Conservation (phyloP, 2,329 filamentous ascomycete genomes). For the Madurella fahalii region DNA sequence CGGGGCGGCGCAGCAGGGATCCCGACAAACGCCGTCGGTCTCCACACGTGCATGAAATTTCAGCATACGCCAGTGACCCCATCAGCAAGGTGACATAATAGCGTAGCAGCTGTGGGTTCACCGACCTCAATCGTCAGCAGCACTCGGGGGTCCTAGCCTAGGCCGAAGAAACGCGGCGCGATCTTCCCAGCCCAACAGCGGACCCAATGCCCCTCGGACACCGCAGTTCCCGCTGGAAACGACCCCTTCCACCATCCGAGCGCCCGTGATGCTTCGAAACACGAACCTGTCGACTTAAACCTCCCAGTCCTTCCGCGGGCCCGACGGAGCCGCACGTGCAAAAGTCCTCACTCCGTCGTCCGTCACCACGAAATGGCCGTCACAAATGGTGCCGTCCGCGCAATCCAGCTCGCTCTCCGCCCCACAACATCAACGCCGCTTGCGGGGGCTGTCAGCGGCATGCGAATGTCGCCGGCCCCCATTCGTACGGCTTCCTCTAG, state of each 20-base stretch:
- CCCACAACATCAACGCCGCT: constrained; percentile 6
- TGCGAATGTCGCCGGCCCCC: background rate
- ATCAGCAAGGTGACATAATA: constrained; percentile 16
- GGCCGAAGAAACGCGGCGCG: background rate
- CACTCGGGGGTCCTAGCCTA: background rate
- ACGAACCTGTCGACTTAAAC: constrained; percentile 3
- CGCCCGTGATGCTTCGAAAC: constrained; percentile 13
- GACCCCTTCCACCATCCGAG: constrained; percentile 5
- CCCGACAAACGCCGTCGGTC: no score
- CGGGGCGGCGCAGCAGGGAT: no score
- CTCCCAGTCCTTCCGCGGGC: constrained; percentile 3
- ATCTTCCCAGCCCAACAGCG: background rate
- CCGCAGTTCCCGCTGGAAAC: background rate
- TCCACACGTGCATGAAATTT: no score
- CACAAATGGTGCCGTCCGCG: constrained; percentile 10
- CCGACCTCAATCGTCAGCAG: background rate
- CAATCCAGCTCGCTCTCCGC: constrained; percentile 19
- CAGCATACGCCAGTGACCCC: constrained; percentile 2
- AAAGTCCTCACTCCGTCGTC: background rate
- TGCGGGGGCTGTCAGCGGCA: background rate
- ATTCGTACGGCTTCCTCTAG: constrained; percentile 4
- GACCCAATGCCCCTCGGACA: constrained; percentile 11
- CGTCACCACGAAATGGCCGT: constrained; percentile 17
- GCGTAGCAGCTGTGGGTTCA: constrained; percentile 1
- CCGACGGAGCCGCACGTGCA: constrained; percentile 4